Base-by-base conservation (phyloP, 495 filamentous ascomycete genomes). In the Pyronema omphalodes region DNA sequence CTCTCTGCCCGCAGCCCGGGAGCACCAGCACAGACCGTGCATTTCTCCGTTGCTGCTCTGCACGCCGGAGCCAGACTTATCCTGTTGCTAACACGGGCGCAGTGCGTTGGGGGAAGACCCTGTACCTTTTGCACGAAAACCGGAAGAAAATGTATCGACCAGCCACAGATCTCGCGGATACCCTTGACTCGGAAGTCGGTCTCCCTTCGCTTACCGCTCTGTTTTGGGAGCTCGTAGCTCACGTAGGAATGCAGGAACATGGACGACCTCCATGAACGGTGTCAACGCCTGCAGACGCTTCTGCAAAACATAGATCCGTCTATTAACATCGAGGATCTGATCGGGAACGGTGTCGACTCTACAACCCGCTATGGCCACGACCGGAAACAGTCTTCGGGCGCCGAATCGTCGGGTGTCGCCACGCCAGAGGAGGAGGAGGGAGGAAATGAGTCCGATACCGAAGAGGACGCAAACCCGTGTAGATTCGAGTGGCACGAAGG, bases 181-280 rank as follows among this genome's bases (percentile, higher is more conserved):
- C 63, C 66, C 29, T 40, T 67, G 15, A 68, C 66, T 4, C 52
- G 66, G 40, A 66, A 66, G 65, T 67, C 45, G 55, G 61, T 58
- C n/a, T n/a, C n/a, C 9, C 37, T 12, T 15, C 41, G 37, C n/a
- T 19, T 36, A 40, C 14, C 36, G 40, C 56, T 23, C 44, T 41
- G 34, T 46, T 41, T 37, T 46, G 23, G 40, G 19, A 6, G 44
- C 49, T 37, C 41, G 17, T 54, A 37, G 44, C 40, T 44, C 15
- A 29, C 50, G 9, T 34, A 8, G 23, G 23, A 29, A 37, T 39
- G 11, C 33, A 68, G 66, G 48, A 68, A 68, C 43, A 48, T 67
- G 8, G 66, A 68, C 48, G 60, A 55, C 15, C 65, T 66, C 34
- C 61, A 68, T 37, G 53, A 56, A 19, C 62, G 60, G 11, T 66